A percentile compares a stretch with the other conserved stretches of the same genome.
Conservation (phyloP, 306 rosid genomes). For the Trifolium pratense region DNA sequence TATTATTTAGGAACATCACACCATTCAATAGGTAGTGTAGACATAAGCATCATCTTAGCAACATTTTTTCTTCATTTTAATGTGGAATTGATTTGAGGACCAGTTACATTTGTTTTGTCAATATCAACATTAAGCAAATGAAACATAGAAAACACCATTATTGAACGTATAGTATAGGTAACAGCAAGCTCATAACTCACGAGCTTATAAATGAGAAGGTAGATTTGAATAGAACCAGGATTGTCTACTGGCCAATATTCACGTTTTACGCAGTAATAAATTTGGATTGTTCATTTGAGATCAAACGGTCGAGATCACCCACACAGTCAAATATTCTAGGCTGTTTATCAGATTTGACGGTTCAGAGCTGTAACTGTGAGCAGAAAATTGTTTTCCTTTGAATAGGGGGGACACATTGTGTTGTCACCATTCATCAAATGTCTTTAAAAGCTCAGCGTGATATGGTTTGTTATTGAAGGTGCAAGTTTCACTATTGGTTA, state of each 20-base stretch:
- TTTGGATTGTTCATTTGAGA: too few relatives aligned
- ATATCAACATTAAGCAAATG: conserved; percentile 12
- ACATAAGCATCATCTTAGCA: conserved; percentile 15
- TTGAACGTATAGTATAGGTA: conserved; percentile 18
- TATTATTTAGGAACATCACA: conserved; percentile 14
- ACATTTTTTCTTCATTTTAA: not conserved
- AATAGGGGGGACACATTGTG: conserved; percentile 23
- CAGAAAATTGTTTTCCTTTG: too few relatives aligned
- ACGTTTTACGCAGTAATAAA: too few relatives aligned
- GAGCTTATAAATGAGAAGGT: conserved; percentile 31
- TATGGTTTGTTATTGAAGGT: conserved; percentile 39
- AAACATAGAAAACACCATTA: conserved; percentile 28
- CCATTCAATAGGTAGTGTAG: conserved; percentile 6
- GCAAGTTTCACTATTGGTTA: conserved; percentile 11
- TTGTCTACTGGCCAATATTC: too few relatives aligned
- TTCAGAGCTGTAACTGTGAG: too few relatives aligned
- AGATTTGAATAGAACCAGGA: conserved; percentile 17
- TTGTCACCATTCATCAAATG: conserved; percentile 45
- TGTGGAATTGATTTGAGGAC: conserved; percentile 1
- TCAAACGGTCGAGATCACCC: too few relatives aligned
- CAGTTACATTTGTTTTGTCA: conserved; percentile 18
- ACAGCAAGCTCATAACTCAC: conserved; percentile 32
- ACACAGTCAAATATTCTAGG: too few relatives aligned
- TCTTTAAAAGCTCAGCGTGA: conserved; percentile 31
- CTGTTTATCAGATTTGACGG: too few relatives aligned